phyloP scores from a whole-genome alignment of 73 alveolate species.

The Paramecium pentaurelia region DNA sequence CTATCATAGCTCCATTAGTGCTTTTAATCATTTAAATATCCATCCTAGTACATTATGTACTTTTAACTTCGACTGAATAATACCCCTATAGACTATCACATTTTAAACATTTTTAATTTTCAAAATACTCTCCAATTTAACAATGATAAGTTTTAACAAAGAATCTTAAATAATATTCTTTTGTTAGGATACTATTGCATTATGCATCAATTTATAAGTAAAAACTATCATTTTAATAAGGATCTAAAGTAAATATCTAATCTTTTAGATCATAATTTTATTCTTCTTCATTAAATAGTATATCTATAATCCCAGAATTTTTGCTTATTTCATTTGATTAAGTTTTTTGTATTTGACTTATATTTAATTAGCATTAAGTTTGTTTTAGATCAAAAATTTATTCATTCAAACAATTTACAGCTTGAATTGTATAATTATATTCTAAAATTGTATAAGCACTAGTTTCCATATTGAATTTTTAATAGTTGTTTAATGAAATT shows the following conservation, averaged over 20 bases:
- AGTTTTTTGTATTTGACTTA: background rate
- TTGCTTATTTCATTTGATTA: background rate
- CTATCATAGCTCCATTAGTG: background rate
- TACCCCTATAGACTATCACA: background rate
- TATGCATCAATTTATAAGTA: background rate
- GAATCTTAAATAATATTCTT: background rate
- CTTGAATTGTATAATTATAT: background rate
- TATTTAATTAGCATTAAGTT: background rate
- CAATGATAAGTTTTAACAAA: background rate
- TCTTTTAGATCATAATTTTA: background rate
- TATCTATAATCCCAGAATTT: background rate
- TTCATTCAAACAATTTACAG: background rate
- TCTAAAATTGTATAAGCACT: background rate
- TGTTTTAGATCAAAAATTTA: background rate
- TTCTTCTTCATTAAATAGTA: background rate
- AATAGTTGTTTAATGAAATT: background rate
- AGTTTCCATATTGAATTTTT: background rate
- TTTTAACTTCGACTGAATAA: background rate
- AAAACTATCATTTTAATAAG: background rate
- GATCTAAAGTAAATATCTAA: background rate
- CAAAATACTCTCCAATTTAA: conserved; percentile 27
- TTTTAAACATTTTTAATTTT: background rate
- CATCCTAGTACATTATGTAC: background rate
- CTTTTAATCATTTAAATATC: background rate
- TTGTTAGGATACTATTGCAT: background rate